Evolutionary conservation across 805 yeast genomes (phyloP).

Genomic region (Yarrowia divulgata): DNA sequence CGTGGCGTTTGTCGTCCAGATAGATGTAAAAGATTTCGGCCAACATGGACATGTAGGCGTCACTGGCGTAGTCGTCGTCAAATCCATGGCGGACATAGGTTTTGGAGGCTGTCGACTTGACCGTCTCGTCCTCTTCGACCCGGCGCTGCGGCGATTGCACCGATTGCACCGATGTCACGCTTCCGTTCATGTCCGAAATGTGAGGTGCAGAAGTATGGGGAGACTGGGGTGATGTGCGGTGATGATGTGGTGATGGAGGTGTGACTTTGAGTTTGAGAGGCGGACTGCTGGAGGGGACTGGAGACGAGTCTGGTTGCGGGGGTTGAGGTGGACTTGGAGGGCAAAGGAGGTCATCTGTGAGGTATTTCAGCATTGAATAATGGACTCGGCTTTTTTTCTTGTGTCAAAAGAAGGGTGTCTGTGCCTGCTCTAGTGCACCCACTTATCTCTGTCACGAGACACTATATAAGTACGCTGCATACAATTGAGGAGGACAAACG

Average conservation of each 20-base stretch:
- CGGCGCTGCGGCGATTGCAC: conserved; percentile 30
- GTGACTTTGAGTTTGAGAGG: conserved; percentile 12
- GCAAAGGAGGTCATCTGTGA: neutral
- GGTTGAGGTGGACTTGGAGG: neutral
- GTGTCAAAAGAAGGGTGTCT: neutral
- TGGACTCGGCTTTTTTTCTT: neutral
- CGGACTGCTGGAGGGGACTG: neutral
- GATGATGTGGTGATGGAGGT: conserved; percentile 4
- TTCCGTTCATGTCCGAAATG: conserved; percentile 24
- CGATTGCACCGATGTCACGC: conserved; percentile 35
- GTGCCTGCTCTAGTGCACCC: neutral
- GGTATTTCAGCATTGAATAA: neutral
- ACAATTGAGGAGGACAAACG: neutral
- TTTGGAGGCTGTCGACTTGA: conserved; percentile 45
- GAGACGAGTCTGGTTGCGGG: neutral
- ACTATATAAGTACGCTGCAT: neutral
- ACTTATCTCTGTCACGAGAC: neutral
- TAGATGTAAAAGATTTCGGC: conserved; percentile 76
- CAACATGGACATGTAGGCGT: conserved; percentile 56
- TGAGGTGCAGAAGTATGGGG: neutral
- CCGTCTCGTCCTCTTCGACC: conserved; percentile 30
- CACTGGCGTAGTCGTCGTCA: conserved; percentile 62
- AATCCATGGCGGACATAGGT: conserved; percentile 65
- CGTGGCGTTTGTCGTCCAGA: conserved; percentile 90
- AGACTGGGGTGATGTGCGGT: neutral